A percentile compares a stretch with the other conserved stretches of the same genome.
Conservation (phyloP, 2,329 filamentous ascomycete species). For the Colletotrichum salicis region DNA sequence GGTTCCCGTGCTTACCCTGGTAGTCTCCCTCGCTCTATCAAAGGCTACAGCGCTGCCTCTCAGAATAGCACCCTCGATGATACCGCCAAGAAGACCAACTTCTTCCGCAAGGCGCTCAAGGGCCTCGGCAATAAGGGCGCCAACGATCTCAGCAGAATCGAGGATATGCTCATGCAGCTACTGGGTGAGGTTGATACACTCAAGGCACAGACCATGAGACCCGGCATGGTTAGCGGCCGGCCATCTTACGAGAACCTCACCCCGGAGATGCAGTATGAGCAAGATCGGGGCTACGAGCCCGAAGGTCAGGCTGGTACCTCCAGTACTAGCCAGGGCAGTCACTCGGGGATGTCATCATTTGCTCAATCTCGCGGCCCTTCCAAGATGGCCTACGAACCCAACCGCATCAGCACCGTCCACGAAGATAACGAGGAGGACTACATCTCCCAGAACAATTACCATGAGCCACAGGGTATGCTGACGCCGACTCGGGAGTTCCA, state of each 20-base stretch:
- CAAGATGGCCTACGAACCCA: conserved; percentile 61
- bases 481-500: conserved; percentile 65
- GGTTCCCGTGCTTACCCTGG: conserved; percentile 87
- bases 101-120: conserved; percentile 95
- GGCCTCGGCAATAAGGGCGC: conserved; percentile 88
- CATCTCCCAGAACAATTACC: conserved; percentile 61
- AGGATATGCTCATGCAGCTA: conserved; percentile 91
- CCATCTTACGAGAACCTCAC: conserved; percentile 77
- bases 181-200: conserved; percentile 90
- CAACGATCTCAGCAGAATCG: conserved; percentile 88
- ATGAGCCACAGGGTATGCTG: conserved; percentile 50
- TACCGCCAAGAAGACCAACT: conserved; percentile 84
- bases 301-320: conserved; percentile 83
- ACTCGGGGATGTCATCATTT: conserved; percentile 80
- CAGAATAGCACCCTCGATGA: conserved; percentile 67
- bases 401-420: conserved; percentile 87
- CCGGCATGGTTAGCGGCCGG: conserved; percentile 59
- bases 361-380: conserved; percentile 60
- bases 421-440: conserved; percentile 84
- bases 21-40: conserved; percentile 68
- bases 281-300: conserved; percentile 82
- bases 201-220: conserved; percentile 67
- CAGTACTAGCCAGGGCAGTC: conserved; percentile 73
- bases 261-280: conserved; percentile 71
- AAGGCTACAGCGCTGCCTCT: conserved; percentile 57